phyloP scores from a whole-genome alignment of 1,139 yeast species.

The Geotrichum aggregatum region DNA sequence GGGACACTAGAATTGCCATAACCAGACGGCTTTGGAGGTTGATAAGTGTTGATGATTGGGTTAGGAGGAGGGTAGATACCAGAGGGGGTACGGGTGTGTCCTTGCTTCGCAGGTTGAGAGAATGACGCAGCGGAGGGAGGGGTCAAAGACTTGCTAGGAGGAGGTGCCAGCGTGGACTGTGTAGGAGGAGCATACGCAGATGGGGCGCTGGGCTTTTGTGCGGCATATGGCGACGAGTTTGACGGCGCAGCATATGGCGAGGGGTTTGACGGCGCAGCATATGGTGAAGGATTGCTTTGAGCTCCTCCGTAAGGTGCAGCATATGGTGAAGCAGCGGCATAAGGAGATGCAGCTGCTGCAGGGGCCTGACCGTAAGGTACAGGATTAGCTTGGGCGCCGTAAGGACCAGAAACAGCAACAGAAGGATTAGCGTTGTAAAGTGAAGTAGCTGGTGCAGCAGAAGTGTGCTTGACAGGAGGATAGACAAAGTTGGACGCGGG shows the following conservation, averaged over 20 bases:
- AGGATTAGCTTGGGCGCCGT: constrained; percentile 20
- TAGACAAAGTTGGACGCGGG: constrained; percentile 18
- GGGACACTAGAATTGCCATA: constrained; percentile 20
- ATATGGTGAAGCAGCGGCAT: constrained; percentile 16
- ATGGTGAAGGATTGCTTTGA: constrained; percentile 20
- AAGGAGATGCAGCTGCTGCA: constrained; percentile 14
- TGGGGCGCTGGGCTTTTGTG: constrained; percentile 16
- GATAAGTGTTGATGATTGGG: constrained; percentile 20
- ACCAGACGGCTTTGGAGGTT: constrained; percentile 13
- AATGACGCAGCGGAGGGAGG: constrained; percentile 13
- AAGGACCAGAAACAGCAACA: constrained; percentile 11
- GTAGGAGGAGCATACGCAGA: constrained; percentile 24
- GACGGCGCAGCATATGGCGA: constrained; percentile 17
- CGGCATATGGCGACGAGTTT: constrained; percentile 15
- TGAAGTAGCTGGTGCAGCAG: constrained; percentile 21
- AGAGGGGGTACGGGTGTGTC: constrained; percentile 18
- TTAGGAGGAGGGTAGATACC: constrained; percentile 23
- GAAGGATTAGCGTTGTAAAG: constrained; percentile 18
- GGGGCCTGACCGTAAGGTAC: constrained; percentile 18
- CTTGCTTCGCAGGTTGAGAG: constrained; percentile 6
- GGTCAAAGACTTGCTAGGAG: constrained; percentile 20
- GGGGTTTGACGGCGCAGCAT: constrained; percentile 19
- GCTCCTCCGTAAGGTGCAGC: constrained; percentile 26
- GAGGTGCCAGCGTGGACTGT: constrained; percentile 20
- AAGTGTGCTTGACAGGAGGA: constrained; percentile 16